Percentiles rank a stretch among this genome's conserved stretches.
Conservation (phyloP, 2,329 filamentous ascomycete genomes). For the Neofusicoccum sp. region DNA sequence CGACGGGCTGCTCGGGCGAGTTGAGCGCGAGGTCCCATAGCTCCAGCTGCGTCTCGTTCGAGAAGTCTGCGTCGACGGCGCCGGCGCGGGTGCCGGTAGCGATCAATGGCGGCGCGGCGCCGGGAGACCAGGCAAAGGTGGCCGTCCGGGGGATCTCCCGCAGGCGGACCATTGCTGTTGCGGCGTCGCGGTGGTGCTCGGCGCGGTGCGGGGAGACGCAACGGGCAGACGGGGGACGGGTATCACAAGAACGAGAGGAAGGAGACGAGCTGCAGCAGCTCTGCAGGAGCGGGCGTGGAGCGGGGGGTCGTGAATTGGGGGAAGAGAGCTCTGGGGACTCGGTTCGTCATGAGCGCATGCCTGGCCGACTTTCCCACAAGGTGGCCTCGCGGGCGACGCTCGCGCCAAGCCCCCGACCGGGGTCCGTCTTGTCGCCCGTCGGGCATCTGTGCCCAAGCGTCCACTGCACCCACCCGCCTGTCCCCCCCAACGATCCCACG, state of each 20-base stretch:
- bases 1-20: conserved; percentile 69
- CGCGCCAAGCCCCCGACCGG: conserved; percentile 6
- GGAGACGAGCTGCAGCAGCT: conserved; percentile 13
- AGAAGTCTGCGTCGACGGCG: conserved; percentile 95
- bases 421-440: background rate
- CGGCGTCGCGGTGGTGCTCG: conserved; percentile 22
- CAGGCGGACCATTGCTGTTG: conserved; percentile 79
- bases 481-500: conserved; percentile 6
- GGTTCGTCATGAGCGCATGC: conserved; percentile 25
- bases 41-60: conserved; percentile 93
- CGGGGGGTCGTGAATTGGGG: conserved; percentile 15
- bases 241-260: conserved; percentile 21
- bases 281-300: conserved; percentile 24
- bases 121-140: conserved; percentile 94
- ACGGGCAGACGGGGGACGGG: conserved; percentile 19
- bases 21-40: conserved; percentile 92
- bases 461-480: background rate
- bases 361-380: conserved; percentile 15
- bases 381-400: conserved; percentile 15
- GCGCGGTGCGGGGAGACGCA: conserved; percentile 4
- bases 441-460: background rate
- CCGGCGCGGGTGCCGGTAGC: conserved; percentile 93
- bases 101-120: conserved; percentile 72
- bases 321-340: conserved; percentile 19
- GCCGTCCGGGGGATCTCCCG: conserved; percentile 96